A percentile compares a stretch with the other conserved stretches of the same genome.
phyloP scores from a whole-genome alignment of 805 yeast genomes.

The Teunomyces barrocoloradensis region DNA sequence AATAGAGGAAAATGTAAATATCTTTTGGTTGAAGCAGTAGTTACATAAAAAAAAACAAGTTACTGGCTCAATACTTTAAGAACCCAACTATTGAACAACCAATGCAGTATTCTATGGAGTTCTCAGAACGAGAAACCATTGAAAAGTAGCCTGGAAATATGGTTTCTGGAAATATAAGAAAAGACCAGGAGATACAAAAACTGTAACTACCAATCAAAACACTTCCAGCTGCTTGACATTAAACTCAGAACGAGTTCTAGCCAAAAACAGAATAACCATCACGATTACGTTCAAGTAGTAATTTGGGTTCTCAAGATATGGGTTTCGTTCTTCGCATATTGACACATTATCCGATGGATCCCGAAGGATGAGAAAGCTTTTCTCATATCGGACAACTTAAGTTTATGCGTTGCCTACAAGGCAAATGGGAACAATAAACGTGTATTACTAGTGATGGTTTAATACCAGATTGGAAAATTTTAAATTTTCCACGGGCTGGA shows the following conservation, averaged over 20 bases:
- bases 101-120: background rate
- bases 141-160: background rate
- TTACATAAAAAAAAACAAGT: background rate
- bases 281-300: background rate
- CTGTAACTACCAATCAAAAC: background rate
- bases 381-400: slow-evolving; percentile 45
- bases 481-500: background rate
- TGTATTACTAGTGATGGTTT: background rate
- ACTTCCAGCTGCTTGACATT: background rate
- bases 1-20: slow-evolving; percentile 3
- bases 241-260: slow-evolving; percentile 2
- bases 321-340: slow-evolving; percentile 37
- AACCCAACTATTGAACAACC: background rate
- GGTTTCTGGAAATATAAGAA: background rate
- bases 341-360: slow-evolving; percentile 48
- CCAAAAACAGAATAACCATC: background rate
- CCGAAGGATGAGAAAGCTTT: slow-evolving; percentile 19
- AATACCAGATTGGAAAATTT: background rate
- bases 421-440: background rate
- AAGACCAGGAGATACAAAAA: background rate
- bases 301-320: background rate
- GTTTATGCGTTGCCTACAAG: slow-evolving; percentile 32
- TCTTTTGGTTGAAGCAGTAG: slow-evolving; percentile 3
- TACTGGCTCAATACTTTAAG: background rate
- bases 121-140: background rate